A percentile compares a stretch with the other conserved stretches of the same genome.
Evolutionary conservation across 768 basidiomycete genomes (phyloP).

Genomic region (Collybiopsis confluens): DNA sequence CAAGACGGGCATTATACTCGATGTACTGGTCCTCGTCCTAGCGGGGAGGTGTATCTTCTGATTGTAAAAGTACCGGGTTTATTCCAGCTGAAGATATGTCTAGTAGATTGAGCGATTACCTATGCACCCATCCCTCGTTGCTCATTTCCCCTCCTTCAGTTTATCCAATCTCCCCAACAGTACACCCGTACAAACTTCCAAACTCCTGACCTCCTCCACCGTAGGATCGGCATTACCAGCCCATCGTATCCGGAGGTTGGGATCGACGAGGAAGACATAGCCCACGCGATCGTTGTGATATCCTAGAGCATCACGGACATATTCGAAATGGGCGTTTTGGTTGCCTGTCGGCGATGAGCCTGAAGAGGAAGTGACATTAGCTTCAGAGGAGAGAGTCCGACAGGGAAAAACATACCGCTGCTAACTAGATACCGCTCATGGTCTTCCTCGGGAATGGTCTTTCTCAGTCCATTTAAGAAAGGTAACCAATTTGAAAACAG

Average conservation of each 20-base stretch:
- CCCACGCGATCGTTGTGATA: constrained; percentile 89
- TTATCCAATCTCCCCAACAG: constrained; percentile 56
- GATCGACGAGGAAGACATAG: constrained; percentile 88
- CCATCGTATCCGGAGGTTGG: constrained; percentile 84
- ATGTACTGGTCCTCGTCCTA: too few relatives aligned
- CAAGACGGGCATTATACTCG: too few relatives aligned
- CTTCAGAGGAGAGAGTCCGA: too few relatives aligned
- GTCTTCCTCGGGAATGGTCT: constrained; percentile 54
- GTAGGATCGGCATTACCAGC: constrained; percentile 86
- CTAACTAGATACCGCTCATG: constrained; percentile 69
- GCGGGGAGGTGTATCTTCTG: too few relatives aligned
- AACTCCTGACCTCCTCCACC: constrained; percentile 60
- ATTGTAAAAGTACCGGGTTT: too few relatives aligned
- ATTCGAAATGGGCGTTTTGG: constrained; percentile 53
- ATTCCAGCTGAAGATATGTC: too few relatives aligned
- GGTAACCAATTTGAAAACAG: constrained; percentile 59
- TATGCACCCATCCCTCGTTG: too few relatives aligned
- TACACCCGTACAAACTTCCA: constrained; percentile 68
- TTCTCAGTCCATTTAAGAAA: constrained; percentile 72
- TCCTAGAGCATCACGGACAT: constrained; percentile 77
- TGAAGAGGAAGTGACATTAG: too few relatives aligned
- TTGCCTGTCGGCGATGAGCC: too few relatives aligned
- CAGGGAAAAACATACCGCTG: too few relatives aligned
- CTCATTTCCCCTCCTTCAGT: neutral
- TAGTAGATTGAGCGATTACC: too few relatives aligned